Conservation (phyloP, 176 grass and related monocot species). For the Zea luxurians region DNA sequence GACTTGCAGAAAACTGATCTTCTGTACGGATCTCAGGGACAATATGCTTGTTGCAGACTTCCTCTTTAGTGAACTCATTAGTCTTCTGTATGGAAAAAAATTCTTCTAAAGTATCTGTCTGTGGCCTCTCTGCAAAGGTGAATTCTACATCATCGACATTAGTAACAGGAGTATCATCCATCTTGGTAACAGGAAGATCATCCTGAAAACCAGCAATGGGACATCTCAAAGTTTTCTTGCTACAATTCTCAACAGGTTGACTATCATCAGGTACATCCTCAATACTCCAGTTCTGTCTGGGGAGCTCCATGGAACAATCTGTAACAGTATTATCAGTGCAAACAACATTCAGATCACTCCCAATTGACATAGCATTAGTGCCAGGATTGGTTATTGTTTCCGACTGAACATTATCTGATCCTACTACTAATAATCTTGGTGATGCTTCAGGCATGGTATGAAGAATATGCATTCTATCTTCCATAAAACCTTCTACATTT, state of each 20-base stretch:
- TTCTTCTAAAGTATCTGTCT: constrained; percentile 14
- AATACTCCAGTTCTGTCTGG: constrained; percentile 23
- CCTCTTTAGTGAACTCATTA: constrained; percentile 28
- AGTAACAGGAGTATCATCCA: neutral
- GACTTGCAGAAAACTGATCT: constrained; percentile 31
- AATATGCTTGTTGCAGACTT: constrained; percentile 26
- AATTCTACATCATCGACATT: constrained; percentile 36
- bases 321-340: constrained; percentile 17
- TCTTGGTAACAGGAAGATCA: constrained; percentile 34
- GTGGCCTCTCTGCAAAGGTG: constrained; percentile 28
- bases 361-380: neutral
- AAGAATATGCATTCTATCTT: constrained; percentile 14
- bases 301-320: neutral
- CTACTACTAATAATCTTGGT: constrained; percentile 22
- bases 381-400: constrained; percentile 17
- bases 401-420: constrained; percentile 19
- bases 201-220: constrained; percentile 28
- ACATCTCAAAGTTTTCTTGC: constrained; percentile 18
- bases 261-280: constrained; percentile 30
- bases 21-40: constrained; percentile 9
- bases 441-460: constrained; percentile 33
- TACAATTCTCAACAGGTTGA: constrained; percentile 27
- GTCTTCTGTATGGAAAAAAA: constrained; percentile 6
- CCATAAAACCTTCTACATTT: constrained; percentile 18
- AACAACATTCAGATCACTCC: constrained; percentile 20